Evolutionary conservation across 352 stramenopile species (phyloP), one percentile per base, ranked within the genome.

Genomic region (Pythium sukuiense): DNA sequence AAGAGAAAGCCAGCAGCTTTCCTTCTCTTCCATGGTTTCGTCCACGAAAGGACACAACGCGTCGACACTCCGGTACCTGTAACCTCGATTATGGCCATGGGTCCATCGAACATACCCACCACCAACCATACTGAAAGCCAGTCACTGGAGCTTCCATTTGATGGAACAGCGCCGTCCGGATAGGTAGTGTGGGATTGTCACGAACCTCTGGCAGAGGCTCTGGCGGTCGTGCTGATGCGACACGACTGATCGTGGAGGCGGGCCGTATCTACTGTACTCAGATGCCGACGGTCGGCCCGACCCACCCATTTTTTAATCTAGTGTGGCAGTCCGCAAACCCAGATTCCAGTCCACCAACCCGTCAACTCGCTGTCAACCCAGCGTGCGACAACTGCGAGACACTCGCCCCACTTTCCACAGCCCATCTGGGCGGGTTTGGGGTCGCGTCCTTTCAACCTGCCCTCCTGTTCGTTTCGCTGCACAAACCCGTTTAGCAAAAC

Each of bases 341-440:
- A 43, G 32, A 35, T 35, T 35, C 32, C 32, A 5, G 5, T 9
- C 5, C 32, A 35, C 32, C 20, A 9, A 52, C 45, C 45, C 45
- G 45, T 52, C 20, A 48, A 48, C 45, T 27, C 20, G 8, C n/a
- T 29, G 29, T 52, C 45, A 52, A 52, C 45, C 45, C 45, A 52
- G 6, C 11, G 32, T 52, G 45, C n/a, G 45, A 52, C 45, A 52
- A 2, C 45, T 35, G n/a, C 45, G 45, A 52, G 45, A 52, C 45
- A 52, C 4, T 26, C 41, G n/a, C 41, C 41, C 5, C 3, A 3
- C 5, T 20, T 49, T 13, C 8, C 41, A 30, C 12, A 6, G n/a
- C n/a, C 45, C 45, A 52, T 20, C n/a, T 52, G 45, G 45, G 45
- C 45, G 45, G 45, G 45, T 52, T 52, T 27, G 45, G 45, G 45